Evolutionary conservation across 164 flowering plant genomes (phyloP), one percentile per base, ranked within the genome.

Genomic region (Berberis thunbergii): DNA sequence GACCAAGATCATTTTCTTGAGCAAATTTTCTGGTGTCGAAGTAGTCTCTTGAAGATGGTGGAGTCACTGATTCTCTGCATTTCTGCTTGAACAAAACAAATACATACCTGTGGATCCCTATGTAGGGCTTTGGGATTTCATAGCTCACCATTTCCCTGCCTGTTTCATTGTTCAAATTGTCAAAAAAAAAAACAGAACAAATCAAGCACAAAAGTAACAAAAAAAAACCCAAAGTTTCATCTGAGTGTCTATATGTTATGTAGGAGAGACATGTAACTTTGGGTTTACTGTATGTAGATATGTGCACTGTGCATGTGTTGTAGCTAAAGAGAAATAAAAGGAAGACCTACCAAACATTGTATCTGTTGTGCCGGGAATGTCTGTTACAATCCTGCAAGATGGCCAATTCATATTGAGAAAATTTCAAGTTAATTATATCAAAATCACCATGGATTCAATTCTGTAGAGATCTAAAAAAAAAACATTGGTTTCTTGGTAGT

Each of bases 311-410:
- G 7, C 42, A 60, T 70, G 7, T 45, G 7, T 64, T 6, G 40
- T 7, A 5, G 9, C n/a, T 3, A 4, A n/a, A 6, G 2, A 13
- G 4, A 49, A 11, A 55, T n/a, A 6, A 26, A 4, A 43, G 44
- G 39, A 41, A 62, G 38, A 69, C 78, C 49, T 80, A 91, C 97
- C 97, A 68, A 88, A 91, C 64, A 89, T 75, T 9, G 84, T 74
- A 74, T 88, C 88, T 9, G 97, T 91, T 49, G 97, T 91, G 68
- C 97, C 97, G 54, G 97, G 97, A 63, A 91, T 86, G 65, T 91
- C 91, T 40, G 97, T 85, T 49, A 91, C 90, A 7, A 91, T 75
- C 97, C 96, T 91, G 88, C 49, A 63, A 62, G 6, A 63, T 49
- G 43, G 57, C 11, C 57, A 63, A 54, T 40, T 59, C 57, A 61